Evolutionary conservation across 352 stramenopile genomes (phyloP), one percentile per base, ranked within the genome.

Genomic region (Peronospora destructor): DNA sequence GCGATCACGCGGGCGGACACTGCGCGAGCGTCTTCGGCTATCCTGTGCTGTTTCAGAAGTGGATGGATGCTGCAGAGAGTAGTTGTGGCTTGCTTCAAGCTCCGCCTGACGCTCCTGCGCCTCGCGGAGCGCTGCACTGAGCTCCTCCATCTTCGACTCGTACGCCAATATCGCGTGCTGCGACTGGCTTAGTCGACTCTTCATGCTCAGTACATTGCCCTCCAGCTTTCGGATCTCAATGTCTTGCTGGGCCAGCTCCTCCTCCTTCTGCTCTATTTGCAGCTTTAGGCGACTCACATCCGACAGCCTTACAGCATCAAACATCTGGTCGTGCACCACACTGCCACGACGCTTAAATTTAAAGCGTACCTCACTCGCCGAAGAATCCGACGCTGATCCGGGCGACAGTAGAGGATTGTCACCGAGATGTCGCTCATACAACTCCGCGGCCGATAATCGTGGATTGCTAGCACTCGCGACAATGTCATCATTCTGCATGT

Each of bases 321-420:
- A 91, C 77, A 91, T 91, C 34, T 87, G 73, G 17, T 82, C 66
- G 38, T 89, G 77, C 45, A 91, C 76, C 7, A 82, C 51, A 26
- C 73, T 87, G 19, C 76, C 78, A 9, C 74, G 72, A 17, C 77
- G 75, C 33, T 68, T 55, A 53, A 84, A 89, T 29, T 81, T 84
- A 53, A 91, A 84, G 35, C 63, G 76, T 49, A 87, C 76, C 45
- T 82, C 74, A 25, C 66, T 71, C 21, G 68, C 65, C 3, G 69
- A 78, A 10, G 67, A 76, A 14, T 69, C 65, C 1, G 66, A 82
- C 11, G 61, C 46, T 3, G 69, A 81, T 10, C 64, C 59, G 0
- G 64, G 48, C 13, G 76, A 83, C 33, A 44, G 21, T n/a, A 63
- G 54, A 4, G 55, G 14, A 45, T 57, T 49, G 10, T 51, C 53